phyloP scores from a whole-genome alignment of 208 protist genomes.

The Trypanosoma lewisi region DNA sequence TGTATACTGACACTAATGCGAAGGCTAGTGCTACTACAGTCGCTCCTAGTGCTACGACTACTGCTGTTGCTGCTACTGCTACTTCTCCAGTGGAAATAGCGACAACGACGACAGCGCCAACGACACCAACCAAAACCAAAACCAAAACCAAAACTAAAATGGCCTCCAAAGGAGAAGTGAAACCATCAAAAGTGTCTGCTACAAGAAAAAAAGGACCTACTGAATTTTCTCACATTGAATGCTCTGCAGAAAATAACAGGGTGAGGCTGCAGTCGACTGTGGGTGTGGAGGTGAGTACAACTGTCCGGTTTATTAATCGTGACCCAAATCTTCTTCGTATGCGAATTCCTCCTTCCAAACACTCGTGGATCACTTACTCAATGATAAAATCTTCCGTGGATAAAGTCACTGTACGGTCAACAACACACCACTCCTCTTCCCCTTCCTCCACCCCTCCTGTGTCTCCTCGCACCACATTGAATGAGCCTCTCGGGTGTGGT shows the following conservation, averaged over 20 bases:
- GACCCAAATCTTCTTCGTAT: conserved; percentile 51
- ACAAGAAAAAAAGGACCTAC: neutral
- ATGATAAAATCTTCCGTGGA: conserved; percentile 32
- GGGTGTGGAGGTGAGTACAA: conserved; percentile 25
- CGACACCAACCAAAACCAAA: neutral
- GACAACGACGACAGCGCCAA: neutral
- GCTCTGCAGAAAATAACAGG: conserved; percentile 36
- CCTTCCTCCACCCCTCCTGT: neutral
- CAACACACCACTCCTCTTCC: neutral
- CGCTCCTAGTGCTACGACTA: neutral
- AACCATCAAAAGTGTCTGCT: neutral
- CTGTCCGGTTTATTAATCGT: conserved; percentile 75
- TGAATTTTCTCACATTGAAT: conserved; percentile 37
- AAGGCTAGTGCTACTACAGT: neutral
- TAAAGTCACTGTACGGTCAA: conserved; percentile 24
- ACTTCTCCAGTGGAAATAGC: too few species aligned
- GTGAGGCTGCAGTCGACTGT: conserved; percentile 41
- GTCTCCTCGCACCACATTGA: conserved; percentile 1
- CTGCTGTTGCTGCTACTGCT: neutral
- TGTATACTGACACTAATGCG: neutral
- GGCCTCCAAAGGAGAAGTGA: neutral
- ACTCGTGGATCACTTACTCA: conserved; percentile 70
- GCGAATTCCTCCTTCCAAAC: conserved; percentile 54
- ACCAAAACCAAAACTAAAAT: neutral
- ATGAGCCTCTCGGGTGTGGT: conserved; percentile 49